phyloP scores from a whole-genome alignment of 176 grass and related monocot species.

The Juncus inflexus region DNA sequence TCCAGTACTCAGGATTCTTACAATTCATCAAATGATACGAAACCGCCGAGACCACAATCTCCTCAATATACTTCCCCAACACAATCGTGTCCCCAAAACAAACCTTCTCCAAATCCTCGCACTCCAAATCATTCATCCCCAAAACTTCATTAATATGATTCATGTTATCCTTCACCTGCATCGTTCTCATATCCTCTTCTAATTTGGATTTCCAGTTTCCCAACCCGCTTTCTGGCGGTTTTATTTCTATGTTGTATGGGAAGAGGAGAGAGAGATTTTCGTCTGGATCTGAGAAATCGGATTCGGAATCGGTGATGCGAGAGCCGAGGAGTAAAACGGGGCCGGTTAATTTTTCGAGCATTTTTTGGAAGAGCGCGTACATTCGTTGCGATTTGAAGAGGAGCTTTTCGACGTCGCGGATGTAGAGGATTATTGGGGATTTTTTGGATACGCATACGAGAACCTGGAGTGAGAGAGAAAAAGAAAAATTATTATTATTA shows the following conservation, averaged over 20 bases:
- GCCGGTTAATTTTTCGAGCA: slow-evolving; percentile 68
- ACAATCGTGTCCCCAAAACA: slow-evolving; percentile 65
- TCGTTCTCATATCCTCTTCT: slow-evolving; percentile 93
- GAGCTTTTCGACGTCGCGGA: slow-evolving; percentile 88
- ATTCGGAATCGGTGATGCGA: slow-evolving; percentile 43
- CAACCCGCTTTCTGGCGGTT: slow-evolving; percentile 49
- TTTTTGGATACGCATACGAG: slow-evolving; percentile 73
- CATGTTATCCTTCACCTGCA: slow-evolving; percentile 72
- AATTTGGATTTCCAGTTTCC: slow-evolving; percentile 73
- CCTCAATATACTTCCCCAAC: slow-evolving; percentile 60
- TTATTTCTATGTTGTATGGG: slow-evolving; percentile 70
- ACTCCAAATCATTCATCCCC: slow-evolving; percentile 71
- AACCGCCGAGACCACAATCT: slow-evolving; percentile 76
- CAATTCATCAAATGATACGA: slow-evolving; percentile 87
- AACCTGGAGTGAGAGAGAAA: slow-evolving; percentile 30
- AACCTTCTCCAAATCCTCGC: slow-evolving; percentile 69
- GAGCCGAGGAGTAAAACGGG: slow-evolving; percentile 64
- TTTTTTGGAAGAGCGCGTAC: slow-evolving; percentile 74
- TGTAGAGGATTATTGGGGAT: slow-evolving; percentile 66
- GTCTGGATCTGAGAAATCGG: slow-evolving; percentile 46
- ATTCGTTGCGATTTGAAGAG: slow-evolving; percentile 75
- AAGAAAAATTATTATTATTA: background rate
- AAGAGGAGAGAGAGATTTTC: slow-evolving; percentile 56
- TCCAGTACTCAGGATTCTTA: slow-evolving; percentile 63
- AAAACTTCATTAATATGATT: slow-evolving; percentile 81